Evolutionary conservation across 2,329 filamentous ascomycete genomes (phyloP).

Genomic region (Penicillium concentricum): DNA sequence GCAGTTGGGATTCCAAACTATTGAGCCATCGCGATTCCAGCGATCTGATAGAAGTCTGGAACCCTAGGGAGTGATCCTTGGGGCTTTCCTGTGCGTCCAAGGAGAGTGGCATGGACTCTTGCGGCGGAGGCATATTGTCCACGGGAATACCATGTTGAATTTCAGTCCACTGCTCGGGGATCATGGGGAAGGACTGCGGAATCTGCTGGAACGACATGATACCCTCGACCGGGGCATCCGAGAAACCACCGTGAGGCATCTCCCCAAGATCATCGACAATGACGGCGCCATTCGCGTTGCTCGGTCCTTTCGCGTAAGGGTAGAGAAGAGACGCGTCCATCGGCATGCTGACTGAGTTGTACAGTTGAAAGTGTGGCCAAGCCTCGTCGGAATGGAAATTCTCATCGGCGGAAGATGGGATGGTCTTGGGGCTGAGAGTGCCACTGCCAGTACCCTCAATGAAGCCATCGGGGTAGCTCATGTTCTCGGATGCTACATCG

Average conservation of each 20-base stretch:
- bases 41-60: conserved; percentile 28
- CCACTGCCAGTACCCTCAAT: conserved; percentile 34
- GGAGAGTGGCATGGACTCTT: conserved; percentile 15
- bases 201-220: conserved; percentile 34
- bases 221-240: conserved; percentile 31
- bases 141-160: conserved; percentile 15
- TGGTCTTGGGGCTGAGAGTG: conserved; percentile 38
- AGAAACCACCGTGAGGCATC: conserved; percentile 27
- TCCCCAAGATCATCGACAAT: conserved; percentile 39
- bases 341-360: conserved; percentile 35
- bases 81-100: conserved; percentile 23
- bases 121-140: conserved; percentile 16
- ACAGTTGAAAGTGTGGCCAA: conserved; percentile 40
- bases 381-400: conserved; percentile 39
- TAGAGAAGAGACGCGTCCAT: conserved; percentile 35
- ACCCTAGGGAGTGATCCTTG: conserved; percentile 24
- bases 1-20: conserved; percentile 34
- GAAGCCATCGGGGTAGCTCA: conserved; percentile 30
- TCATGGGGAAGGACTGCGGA: conserved; percentile 30
- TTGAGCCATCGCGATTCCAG: conserved; percentile 38
- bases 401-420: conserved; percentile 39
- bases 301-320: conserved; percentile 33
- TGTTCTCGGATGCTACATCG: conserved; percentile 33
- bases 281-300: conserved; percentile 29
- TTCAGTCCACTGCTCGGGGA: conserved; percentile 30